A percentile compares a stretch with the other conserved stretches of the same genome.
Evolutionary conservation across 352 stramenopile genomes (phyloP).

Genomic region (Aphanomyces stellatus): DNA sequence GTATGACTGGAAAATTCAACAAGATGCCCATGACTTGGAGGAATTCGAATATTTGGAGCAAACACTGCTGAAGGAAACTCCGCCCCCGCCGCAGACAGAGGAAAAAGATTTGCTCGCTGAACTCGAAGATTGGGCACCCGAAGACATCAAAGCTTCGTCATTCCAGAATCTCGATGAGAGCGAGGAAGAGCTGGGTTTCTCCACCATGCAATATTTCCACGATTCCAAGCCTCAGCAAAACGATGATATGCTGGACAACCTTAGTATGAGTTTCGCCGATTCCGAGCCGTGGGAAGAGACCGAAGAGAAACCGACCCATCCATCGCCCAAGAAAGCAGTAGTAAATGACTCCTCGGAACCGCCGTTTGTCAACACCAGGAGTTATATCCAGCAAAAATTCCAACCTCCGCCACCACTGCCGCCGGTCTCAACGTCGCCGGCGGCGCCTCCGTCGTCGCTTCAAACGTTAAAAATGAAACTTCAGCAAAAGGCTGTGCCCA

Average conservation of each 20-base stretch:
- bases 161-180: not conserved
- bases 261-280: slow-evolving; percentile 56
- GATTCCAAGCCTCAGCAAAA: not conserved
- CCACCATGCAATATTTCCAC: not conserved
- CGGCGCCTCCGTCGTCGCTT: not conserved
- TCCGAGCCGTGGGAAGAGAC: slow-evolving; percentile 55
- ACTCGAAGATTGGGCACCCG: not conserved
- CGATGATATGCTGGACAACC: not conserved
- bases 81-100: not conserved
- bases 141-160: not conserved
- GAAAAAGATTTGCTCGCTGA: not conserved
- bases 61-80: not conserved
- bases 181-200: not conserved
- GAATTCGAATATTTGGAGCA: slow-evolving; percentile 17
- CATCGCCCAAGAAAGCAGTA: slow-evolving; percentile 19
- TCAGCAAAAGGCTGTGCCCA: slow-evolving; percentile 8
- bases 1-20: slow-evolving; percentile 14
- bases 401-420: slow-evolving; percentile 18
- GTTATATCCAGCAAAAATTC: slow-evolving; percentile 59
- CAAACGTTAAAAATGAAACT: slow-evolving; percentile 9
- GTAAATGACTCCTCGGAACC: too few relatives aligned
- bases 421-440: not conserved
- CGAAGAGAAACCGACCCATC: slow-evolving; percentile 25
- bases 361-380: too few relatives aligned
- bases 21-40: slow-evolving; percentile 13